Evolutionary conservation across 345 rosid species (phyloP), one percentile per base, ranked within the genome.

Genomic region (Syzygium aromaticum): DNA sequence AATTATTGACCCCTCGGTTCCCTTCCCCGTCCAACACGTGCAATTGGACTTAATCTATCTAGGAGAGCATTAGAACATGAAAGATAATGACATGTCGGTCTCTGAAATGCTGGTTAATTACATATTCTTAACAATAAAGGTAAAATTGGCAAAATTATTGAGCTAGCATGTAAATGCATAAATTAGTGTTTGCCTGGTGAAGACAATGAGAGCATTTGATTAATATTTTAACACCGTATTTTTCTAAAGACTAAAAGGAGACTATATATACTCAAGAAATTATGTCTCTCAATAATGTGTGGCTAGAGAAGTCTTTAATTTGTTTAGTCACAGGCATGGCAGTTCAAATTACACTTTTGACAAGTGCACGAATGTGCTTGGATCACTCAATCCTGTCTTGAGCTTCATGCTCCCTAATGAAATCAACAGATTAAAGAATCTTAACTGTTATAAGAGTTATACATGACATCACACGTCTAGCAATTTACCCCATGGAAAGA

Each of bases 361-460:
- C 0, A 0, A 63, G 0, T 6, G 38, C 38, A 28, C 11, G 8
- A 28, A 63, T 3, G 28, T 63, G 77, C 9, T 63, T n/a, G 10
- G 13, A n/a, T 27, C 30, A 59, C 8, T 59, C 17, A 59, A 59
- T 6, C 67, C 30, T 59, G 27, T 59, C 67, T 59, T 59, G 5
- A 11, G 28, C 30, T 59, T 63, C 33, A 6, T 63, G 33, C 21
- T 63, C 19, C 14, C 33, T 2, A 63, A 63, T n/a, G 73, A 61
- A 61, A 61, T n/a, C 3, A 25, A 25, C n/a, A 25, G 14, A 25
- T 1, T 11, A 56, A 11, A 57, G 28, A 57, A 57, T 61, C 67
- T 61, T 27, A 11, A 61, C 67, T 61, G 1, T 27, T 2, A 12
- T 25, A 57, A 5, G 63, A 57, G 63, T 57, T 57, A 25, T 57